Evolutionary conservation across 2,329 filamentous ascomycete species (phyloP), one percentile per base, ranked within the genome.

Genomic region (Fusarium chuoi): DNA sequence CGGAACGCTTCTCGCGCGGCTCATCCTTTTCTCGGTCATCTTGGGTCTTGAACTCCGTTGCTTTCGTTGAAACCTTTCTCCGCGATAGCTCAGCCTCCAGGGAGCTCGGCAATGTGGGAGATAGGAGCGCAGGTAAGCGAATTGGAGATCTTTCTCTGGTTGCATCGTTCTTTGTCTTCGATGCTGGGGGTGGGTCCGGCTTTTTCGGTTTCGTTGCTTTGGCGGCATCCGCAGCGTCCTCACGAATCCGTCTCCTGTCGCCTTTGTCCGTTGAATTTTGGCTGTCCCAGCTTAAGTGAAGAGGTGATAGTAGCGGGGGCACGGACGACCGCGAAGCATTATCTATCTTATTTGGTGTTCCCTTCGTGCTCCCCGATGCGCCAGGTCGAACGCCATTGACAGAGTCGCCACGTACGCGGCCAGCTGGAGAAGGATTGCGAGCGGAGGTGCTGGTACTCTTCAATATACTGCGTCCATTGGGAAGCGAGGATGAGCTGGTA

Each of bases 51-150:
- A 54, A 18, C 13, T 76, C 75, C 26, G 55, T 39, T 52, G 65
- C 62, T 28, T 78, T 79, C 41, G 75, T 58, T 9, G 78, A 71
- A 18, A 58, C 77, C 79, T 79, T 84, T 72, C 67, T 79, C 77
- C 71, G 78, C 24, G 67, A 78, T 39, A 83, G 64, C 63, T 82
- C 81, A 7, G 79, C 85, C 68, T 90, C 87, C 1, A 90, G 80
- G 24, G 85, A 78, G 0, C 87, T 82, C 3, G 89, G 89, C 12
- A 90, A 78, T 1, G 88, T 90, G 1, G 89, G 89, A 1, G 89
- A 90, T 17, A 90, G 81, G 12, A 90, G 81, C 0, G 85, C 81
- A 2, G 88, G 89, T 33, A 90, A 78, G 52, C 81, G 81, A 14
- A 79, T 39, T 1, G 82, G 78, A 3, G 81, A 78, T 56, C 78